Base-by-base conservation (phyloP, 257 asterid species). In the Solanum bukasovii region DNA sequence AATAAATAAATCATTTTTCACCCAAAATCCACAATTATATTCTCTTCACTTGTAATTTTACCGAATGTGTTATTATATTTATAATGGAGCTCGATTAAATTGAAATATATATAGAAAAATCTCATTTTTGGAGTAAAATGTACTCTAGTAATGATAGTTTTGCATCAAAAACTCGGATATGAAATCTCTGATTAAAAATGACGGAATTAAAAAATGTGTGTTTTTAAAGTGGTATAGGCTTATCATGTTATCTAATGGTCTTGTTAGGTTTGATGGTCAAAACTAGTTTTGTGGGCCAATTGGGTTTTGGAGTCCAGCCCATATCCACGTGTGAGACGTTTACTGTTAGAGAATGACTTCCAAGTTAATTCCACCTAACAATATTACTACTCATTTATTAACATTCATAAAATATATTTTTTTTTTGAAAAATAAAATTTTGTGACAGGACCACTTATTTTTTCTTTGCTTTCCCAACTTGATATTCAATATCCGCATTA, bases 241-340 rank as follows among this genome's bases (percentile, higher is more conserved):
- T 81, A 84, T 78, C 84, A 84, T 42, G 65, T 42, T 78, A 84
- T 84, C 75, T 84, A 61, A 34, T 84, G 33, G 52, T 84, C 75
- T 33, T 33, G 25, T 31, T 63, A 35, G 75, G 70, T 4, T 10
- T 27, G 40, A 13, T 82, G 70, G 87, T 90, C 84, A 87, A 89
- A 75, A 46, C 91, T 89, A 89, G 87, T 84, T 83, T 88, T 49
- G 90, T 88, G 92, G 92, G 90, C 74, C 92, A 9, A n/a, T 7
- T 73, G 85, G 42, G 77, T 79, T 70, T 85, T 88, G 78, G 88
- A 61, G 88, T 23, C 85, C 84, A 78, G 63, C 87, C 89, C 88
- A 90, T 70, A 87, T 84, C 88, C 89, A 88, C 86, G 67, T 90
- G 87, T 71, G 20, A 25, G 77, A 63, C 13, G 87, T 13, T 65